phyloP scores from a whole-genome alignment of 257 asterid genomes.

The Nicotiana tabacum region DNA sequence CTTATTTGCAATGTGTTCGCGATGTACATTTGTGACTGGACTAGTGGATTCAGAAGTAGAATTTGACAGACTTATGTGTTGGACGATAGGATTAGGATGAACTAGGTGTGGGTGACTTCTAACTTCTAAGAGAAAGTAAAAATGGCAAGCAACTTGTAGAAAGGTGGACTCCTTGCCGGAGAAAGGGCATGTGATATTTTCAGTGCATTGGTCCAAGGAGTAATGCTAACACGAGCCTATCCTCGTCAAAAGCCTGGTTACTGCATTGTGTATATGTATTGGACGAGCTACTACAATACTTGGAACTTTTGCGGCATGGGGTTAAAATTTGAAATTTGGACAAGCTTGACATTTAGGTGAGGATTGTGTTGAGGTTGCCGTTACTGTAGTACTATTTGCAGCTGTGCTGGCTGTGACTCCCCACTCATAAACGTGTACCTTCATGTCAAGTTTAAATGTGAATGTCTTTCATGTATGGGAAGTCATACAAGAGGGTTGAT shows the following conservation, averaged over 20 bases:
- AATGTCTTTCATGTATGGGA: not conserved
- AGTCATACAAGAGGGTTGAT: not conserved
- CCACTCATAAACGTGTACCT: not conserved
- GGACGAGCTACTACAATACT: no score
- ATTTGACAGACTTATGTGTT: not conserved
- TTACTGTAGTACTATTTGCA: not conserved
- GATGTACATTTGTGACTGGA: not conserved
- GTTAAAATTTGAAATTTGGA: not conserved
- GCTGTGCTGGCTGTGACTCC: not conserved
- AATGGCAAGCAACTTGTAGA: not conserved
- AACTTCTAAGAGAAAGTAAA: not conserved
- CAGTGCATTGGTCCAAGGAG: not conserved
- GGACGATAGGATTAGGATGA: not conserved
- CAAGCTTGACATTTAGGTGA: not conserved
- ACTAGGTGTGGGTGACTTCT: not conserved
- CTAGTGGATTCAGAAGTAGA: conserved; percentile 3
- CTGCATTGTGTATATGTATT: not conserved
- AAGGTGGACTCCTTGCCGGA: not conserved
- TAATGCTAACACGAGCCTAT: not conserved
- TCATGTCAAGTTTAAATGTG: not conserved
- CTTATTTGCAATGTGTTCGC: not conserved
- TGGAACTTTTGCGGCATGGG: not conserved
- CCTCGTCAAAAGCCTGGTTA: not conserved
- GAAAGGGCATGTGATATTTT: not conserved
- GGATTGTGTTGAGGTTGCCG: not conserved